These are phyloP conservation scores for Bathelium albidoporum DNA, from an alignment of 495 filamentous ascomycete genomes.

Conservation along the genomic window DNA sequence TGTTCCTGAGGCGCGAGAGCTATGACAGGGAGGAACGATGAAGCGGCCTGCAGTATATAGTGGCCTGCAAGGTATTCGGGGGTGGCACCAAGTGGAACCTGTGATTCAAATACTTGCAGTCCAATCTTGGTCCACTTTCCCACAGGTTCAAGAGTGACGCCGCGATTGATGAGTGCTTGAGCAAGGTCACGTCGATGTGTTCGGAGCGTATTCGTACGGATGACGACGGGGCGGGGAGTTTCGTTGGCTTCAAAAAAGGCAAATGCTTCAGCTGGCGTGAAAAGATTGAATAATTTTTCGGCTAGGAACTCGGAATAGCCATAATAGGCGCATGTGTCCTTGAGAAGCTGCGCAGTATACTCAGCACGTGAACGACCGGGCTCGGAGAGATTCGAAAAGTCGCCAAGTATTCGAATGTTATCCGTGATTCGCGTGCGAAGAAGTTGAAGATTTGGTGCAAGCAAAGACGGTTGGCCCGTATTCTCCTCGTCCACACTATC, in stretches of 20 bases:
- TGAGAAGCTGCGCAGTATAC: conserved; percentile 74
- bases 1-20: conserved; percentile 87
- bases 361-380: conserved; percentile 71
- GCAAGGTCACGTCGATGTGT: conserved; percentile 88
- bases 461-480: conserved; percentile 39
- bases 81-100: conserved; percentile 91
- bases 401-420: conserved; percentile 79
- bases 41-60: conserved; percentile 95
- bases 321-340: conserved; percentile 91
- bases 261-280: conserved; percentile 87
- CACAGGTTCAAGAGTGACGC: conserved; percentile 89
- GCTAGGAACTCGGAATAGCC: conserved; percentile 77
- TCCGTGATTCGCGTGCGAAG: conserved; percentile 87
- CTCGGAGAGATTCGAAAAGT: conserved; percentile 70
- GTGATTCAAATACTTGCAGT: conserved; percentile 87
- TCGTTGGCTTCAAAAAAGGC: conserved; percentile 99
- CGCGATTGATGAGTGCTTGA: conserved; percentile 91
- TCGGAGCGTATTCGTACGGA: conserved; percentile 88
- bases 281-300: conserved; percentile 80
- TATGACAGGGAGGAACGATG: conserved; percentile 96
- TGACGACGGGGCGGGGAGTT: conserved; percentile 73
- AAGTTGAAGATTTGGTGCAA: conserved; percentile 83
- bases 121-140: conserved; percentile 99
- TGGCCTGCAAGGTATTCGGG: conserved; percentile 95
- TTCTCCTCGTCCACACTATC: conserved; percentile 45